A percentile compares a stretch with the other conserved stretches of the same genome.
phyloP scores from a whole-genome alignment of 2,329 filamentous ascomycete species.

The Fusarium dimerum region DNA sequence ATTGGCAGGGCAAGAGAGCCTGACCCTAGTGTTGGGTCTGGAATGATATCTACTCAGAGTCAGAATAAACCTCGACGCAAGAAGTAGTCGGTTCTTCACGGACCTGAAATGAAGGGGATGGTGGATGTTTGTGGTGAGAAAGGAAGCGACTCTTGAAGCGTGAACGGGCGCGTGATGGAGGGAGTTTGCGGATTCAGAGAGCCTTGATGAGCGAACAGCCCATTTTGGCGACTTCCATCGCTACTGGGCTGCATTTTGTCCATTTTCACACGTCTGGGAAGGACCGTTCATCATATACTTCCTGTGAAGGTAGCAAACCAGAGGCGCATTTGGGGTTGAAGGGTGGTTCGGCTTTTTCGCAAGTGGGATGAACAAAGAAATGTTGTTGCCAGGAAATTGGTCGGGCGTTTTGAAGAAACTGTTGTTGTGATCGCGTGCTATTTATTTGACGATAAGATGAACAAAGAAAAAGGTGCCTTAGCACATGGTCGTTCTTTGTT shows the following conservation, averaged over 20 bases:
- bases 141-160: conserved; percentile 75
- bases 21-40: conserved; percentile 61
- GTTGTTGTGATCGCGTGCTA: not conserved
- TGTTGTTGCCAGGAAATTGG: not conserved
- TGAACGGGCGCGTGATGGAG: conserved; percentile 50
- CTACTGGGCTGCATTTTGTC: conserved; percentile 33
- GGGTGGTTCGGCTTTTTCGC: conserved; percentile 15
- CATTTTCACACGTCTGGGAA: conserved; percentile 32
- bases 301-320: conserved; percentile 29
- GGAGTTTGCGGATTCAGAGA: conserved; percentile 22
- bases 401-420: not conserved
- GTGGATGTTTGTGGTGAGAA: conserved; percentile 82
- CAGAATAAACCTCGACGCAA: conserved; percentile 5
- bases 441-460: not conserved
- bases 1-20: conserved; percentile 54
- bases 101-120: conserved; percentile 75
- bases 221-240: conserved; percentile 37
- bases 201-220: conserved; percentile 29
- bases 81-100: conserved; percentile 21
- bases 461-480: not conserved
- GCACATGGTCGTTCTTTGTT: not conserved
- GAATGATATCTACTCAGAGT: conserved; percentile 60
- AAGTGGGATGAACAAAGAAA: conserved; percentile 7
- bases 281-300: conserved; percentile 34
- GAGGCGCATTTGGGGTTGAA: conserved; percentile 23